Evolutionary conservation across 164 flowering plant species (phyloP), one percentile per base, ranked within the genome.

Genomic region (Protea cynaroides): DNA sequence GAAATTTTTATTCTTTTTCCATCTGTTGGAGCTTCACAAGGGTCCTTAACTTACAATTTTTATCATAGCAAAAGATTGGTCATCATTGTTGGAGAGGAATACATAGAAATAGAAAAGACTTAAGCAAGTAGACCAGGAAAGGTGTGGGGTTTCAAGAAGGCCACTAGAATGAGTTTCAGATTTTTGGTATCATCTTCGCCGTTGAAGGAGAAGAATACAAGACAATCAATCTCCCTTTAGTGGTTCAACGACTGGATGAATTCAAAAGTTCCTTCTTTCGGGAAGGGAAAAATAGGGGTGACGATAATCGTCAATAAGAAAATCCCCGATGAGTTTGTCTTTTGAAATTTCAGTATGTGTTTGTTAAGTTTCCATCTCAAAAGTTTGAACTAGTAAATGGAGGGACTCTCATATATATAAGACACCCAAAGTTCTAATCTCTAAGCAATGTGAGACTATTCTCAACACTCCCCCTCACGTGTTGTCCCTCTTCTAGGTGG

Each of bases 1-100:
- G n/a, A n/a, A n/a, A n/a, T n/a, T n/a, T n/a, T n/a, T n/a, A n/a
- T n/a, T n/a, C n/a, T n/a, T n/a, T n/a, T n/a, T 25, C 66, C 47
- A 25, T 13, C 23, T 19, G n/a, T 49, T 15, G 51, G 7, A 18
- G 67, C 23, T 8, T 14, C 44, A 13, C 74, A 64, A 0, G 75
- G 34, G 43, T 75, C 83, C 60, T 83, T 84, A 52, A 80, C 79
- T 18, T 62, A 79, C 1, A 84, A 82, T 63, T 86, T 86, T 68
- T 83, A 83, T 54, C 57, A 77, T 8, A 59, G 74, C 58, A 87
- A 86, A 24, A 65, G 87, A 86, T 63, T 84, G 86, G 80, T 84
- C 84, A 17, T 65, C 69, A 40, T 71, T 84, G 75, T 17, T 69
- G 51, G 43, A 18, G 52, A 44, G 21, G 67, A 46, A 40, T 19